Base-by-base conservation (phyloP, 2,329 filamentous ascomycete species). In the Fusarium nurragi region DNA sequence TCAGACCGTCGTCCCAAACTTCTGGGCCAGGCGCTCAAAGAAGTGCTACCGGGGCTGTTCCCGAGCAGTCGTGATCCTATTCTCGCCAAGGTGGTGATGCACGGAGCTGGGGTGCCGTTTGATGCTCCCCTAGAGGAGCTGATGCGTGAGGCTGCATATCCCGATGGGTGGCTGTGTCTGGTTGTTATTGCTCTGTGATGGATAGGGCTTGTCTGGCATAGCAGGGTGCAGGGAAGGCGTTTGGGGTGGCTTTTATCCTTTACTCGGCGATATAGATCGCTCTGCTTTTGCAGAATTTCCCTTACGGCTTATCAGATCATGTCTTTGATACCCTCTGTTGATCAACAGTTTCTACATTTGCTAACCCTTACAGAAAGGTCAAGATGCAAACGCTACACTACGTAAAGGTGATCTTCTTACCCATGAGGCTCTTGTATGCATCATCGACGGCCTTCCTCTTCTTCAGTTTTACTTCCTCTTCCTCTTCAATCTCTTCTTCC, bases 141-240 rank as follows among this genome's bases (percentile, higher is more conserved):
- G 56, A 91, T 95, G 78, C 85, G 88, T 54, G 90, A 90, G 72
- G 90, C 91, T 5, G 88, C 92, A 3, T 98, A 97, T 80, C 88
- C 93, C 0, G 95, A 99, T 78, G 95, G 95, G 0, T 99, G 94
- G 90, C 77, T 97, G 23, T 92, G 93, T 76, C 78, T 97, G 38
- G 91, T 93, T 49, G 86, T 97, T 6, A 84, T 89, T 19, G 90
- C 96, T 80, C 82, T 93, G 73, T 80, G 63, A 76, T 41, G 21
- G 19, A 28, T 26, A 37, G 23, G 47, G 37, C n/a, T 51, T 45
- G n/a, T 22, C 23, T 45, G 10, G 49, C 41, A 55, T 59, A 58
- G 50, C 46, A 62, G 18, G 46, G 52, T 55, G 60, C n/a, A 45
- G 54, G 48, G 39, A 39, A 47, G 69, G 64, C 57, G 67, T 67